These are phyloP conservation scores for Annulohypoxylon maeteangense DNA, from an alignment of 495 filamentous ascomycete genomes.

Conservation along the genomic window DNA sequence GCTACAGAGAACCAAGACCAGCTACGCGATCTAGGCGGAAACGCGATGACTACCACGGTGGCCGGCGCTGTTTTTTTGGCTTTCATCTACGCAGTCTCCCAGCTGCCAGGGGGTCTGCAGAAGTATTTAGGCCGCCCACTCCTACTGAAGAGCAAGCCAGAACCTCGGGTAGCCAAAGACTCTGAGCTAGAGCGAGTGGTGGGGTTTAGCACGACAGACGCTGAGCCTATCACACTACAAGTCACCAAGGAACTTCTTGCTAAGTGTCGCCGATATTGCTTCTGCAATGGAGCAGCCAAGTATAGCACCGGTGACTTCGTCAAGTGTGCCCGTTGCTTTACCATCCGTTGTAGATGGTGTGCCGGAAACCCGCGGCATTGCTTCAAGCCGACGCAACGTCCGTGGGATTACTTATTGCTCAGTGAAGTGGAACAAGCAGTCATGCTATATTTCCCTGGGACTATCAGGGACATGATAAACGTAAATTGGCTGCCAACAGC, in stretches of 20 bases:
- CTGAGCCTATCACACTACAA: constrained; percentile 5
- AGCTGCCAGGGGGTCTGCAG: background rate
- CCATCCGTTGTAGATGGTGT: constrained; percentile 47
- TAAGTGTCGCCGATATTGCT: constrained; percentile 46
- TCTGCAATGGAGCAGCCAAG: constrained; percentile 48
- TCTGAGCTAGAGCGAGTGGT: constrained; percentile 18
- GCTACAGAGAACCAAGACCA: constrained; percentile 71
- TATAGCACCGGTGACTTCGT: constrained; percentile 43
- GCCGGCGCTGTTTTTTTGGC: constrained; percentile 71
- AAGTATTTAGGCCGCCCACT: background rate
- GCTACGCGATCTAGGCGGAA: constrained; percentile 79
- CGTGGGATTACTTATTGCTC: constrained; percentile 17
- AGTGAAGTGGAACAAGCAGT: constrained; percentile 26
- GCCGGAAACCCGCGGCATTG: constrained; percentile 50
- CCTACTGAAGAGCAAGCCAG: constrained; percentile 10
- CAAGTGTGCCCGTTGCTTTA: constrained; percentile 28
- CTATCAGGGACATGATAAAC: background rate
- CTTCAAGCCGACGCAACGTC: constrained; percentile 17
- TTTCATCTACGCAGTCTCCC: constrained; percentile 48
- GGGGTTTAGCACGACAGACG: constrained; percentile 29
- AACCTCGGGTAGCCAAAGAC: constrained; percentile 25
- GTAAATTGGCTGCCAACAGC: background rate
- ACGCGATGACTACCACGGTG: constrained; percentile 84
- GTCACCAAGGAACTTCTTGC: constrained; percentile 2
- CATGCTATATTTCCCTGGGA: constrained; percentile 36